Base-by-base conservation (phyloP, 495 filamentous ascomycete genomes). In the Penicillium mononematosum region DNA sequence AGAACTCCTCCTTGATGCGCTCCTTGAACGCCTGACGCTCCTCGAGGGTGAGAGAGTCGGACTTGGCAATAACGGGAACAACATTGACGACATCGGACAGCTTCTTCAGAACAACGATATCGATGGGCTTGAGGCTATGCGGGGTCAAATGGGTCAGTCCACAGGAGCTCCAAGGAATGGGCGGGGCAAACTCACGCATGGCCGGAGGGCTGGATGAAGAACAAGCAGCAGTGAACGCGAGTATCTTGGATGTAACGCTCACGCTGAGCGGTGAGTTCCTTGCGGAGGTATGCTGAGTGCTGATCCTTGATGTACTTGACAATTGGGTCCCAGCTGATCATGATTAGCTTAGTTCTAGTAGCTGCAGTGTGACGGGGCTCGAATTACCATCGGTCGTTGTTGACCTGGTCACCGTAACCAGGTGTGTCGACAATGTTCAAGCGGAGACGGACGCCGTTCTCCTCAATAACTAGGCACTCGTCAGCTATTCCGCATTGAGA, bases 261-360 rank as follows among this genome's bases (percentile, higher is more conserved):
- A 74, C 94, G 89, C 81, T 99, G 95, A 62, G 94, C 94, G n/a
- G 94, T 98, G 63, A 99, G 91, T 71, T 99, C 94, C 81, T 99
- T 99, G 73, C 95, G 89, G 48, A 99, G 89, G 78, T 96, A 99
- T 65, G 95, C 92, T n/a, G 90, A 95, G 81, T 99, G 95, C 80
- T 99, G 94, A 77, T 99, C 95, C 82, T 99, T 99, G 83, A 99
- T 99, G 78, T 99, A 99, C 80, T 98, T 98, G 79, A 99, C 92
- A 71, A 99, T 99, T 49, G 95, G 88, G 66, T 91, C 88, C 88
- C 88, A 91, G 76, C 83, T 86, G 59, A 16, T 39, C 60, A 57
- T 31, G 57, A 61, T 75, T 69, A 77, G 70, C 60, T n/a, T 39
- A 22, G 19, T 34, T 6, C 45, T 19, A 20, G 7, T n/a, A 45